These are phyloP conservation scores for Lentinula raphanica DNA, from an alignment of 768 basidiomycete genomes.

Conservation along the genomic window DNA sequence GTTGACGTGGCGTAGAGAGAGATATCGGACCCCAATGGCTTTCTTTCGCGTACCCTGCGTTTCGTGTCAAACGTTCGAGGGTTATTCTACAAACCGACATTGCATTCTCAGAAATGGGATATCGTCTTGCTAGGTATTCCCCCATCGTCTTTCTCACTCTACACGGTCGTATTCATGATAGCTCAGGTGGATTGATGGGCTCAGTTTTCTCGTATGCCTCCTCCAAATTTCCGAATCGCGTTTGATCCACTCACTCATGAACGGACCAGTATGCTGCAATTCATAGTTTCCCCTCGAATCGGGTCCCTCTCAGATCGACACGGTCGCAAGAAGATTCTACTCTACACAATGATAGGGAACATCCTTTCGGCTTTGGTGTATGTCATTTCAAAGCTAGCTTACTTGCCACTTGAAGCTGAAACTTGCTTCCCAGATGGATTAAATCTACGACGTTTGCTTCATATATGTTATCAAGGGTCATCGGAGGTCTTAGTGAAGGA, in stretches of 20 bases:
- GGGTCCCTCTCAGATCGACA: constrained; percentile 84
- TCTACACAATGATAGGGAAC: constrained; percentile 90
- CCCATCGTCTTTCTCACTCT: not conserved
- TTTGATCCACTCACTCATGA: constrained; percentile 32
- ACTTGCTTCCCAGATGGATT: constrained; percentile 59
- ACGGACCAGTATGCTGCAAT: constrained; percentile 65
- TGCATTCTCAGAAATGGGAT: constrained; percentile 82
- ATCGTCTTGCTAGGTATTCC: constrained; percentile 77
- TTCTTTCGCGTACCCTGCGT: constrained; percentile 67
- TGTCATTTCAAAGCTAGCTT: constrained; percentile 22
- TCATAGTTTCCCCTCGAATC: constrained; percentile 75
- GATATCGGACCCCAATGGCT: constrained; percentile 58
- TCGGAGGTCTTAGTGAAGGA: constrained; percentile 93
- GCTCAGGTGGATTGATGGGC: constrained; percentile 80
- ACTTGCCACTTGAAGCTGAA: not conserved
- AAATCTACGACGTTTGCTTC: constrained; percentile 86
- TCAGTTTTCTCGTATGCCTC: constrained; percentile 81
- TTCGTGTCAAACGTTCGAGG: constrained; percentile 64
- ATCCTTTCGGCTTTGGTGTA: constrained; percentile 84
- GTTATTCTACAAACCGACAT: constrained; percentile 52
- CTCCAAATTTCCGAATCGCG: not conserved
- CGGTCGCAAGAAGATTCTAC: constrained; percentile 79
- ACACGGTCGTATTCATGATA: not conserved
- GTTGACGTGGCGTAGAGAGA: constrained; percentile 50
- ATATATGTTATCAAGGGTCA: constrained; percentile 83